phyloP scores from a whole-genome alignment of 768 basidiomycete genomes.

The Boletus reticulatus region DNA sequence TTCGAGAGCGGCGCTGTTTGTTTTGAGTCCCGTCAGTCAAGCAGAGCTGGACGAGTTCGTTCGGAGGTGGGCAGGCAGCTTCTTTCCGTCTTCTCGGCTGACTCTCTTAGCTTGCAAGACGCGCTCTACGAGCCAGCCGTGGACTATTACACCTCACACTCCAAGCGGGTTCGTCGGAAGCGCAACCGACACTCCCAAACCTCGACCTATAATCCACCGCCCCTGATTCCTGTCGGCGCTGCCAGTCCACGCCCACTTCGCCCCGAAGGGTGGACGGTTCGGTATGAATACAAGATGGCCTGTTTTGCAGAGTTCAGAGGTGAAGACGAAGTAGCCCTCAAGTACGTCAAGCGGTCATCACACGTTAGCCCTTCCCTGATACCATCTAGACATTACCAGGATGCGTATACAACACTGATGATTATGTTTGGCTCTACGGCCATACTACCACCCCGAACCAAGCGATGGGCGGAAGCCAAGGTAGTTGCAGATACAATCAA shows the following conservation, averaged over 20 bases:
- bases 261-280: conserved; percentile 90
- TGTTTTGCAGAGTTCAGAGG: conserved; percentile 94
- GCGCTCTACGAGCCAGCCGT: conserved; percentile 86
- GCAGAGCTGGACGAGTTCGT: conserved; percentile 89
- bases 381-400: conserved; percentile 82
- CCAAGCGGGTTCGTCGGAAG: conserved; percentile 88
- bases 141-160: conserved; percentile 92
- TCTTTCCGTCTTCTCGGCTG: not conserved
- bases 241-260: conserved; percentile 56
- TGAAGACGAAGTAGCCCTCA: conserved; percentile 89
- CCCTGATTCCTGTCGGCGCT: conserved; percentile 43
- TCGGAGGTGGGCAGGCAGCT: conserved; percentile 49
- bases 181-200: conserved; percentile 76
- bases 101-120: conserved; percentile 65
- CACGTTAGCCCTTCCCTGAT: conserved; percentile 8
- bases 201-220: conserved; percentile 46
- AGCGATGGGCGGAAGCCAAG: conserved; percentile 98
- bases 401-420: conserved; percentile 79
- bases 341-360: conserved; percentile 48
- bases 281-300: conserved; percentile 98
- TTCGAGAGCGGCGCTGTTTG: conserved; percentile 89
- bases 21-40: conserved; percentile 88
- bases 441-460: conserved; percentile 87
- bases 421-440: conserved; percentile 89
- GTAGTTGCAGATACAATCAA: conserved; percentile 93